Percentiles rank a stretch among this genome's conserved stretches.
phyloP scores from a whole-genome alignment of 202 grass and related monocot genomes.

The Schoenoplectus triqueter region DNA sequence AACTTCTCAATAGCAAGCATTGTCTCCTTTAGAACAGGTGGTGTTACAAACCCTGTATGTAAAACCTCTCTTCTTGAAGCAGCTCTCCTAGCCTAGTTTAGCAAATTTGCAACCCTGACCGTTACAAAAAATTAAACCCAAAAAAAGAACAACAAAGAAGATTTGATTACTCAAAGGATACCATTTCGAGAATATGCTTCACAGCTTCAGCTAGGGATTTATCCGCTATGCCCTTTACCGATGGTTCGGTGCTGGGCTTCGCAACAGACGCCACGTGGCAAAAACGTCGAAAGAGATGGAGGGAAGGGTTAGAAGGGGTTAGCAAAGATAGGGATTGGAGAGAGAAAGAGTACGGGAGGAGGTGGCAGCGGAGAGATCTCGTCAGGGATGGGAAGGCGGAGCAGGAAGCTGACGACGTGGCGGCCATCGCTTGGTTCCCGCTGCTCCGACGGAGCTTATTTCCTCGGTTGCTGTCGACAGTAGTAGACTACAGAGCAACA shows the following conservation, averaged over 20 bases:
- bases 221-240: slow-evolving; percentile 47
- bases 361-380: slow-evolving; percentile 58
- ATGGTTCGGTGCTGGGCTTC: slow-evolving; percentile 43
- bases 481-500: not conserved
- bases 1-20: slow-evolving; percentile 74
- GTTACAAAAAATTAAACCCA: not conserved
- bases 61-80: slow-evolving; percentile 69
- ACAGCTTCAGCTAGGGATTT: slow-evolving; percentile 66
- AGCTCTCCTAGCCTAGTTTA: slow-evolving; percentile 57
- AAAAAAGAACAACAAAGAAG: not conserved
- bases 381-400: slow-evolving; percentile 36
- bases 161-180: slow-evolving; percentile 33
- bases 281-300: slow-evolving; percentile 46
- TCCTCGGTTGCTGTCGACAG: not conserved
- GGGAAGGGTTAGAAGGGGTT: slow-evolving; percentile 8
- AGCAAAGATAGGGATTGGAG: slow-evolving; percentile 5
- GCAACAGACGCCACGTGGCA: slow-evolving; percentile 39
- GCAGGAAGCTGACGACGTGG: slow-evolving; percentile 24
- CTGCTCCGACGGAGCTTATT: slow-evolving; percentile 29
- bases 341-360: not conserved
- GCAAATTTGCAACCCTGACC: slow-evolving; percentile 26
- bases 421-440: slow-evolving; percentile 41
- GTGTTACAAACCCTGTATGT: slow-evolving; percentile 83
- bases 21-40: slow-evolving; percentile 70
- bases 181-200: slow-evolving; percentile 81